Evolutionary conservation across 2,329 filamentous ascomycete species (phyloP).

Genomic region (Polychaeton citri): DNA sequence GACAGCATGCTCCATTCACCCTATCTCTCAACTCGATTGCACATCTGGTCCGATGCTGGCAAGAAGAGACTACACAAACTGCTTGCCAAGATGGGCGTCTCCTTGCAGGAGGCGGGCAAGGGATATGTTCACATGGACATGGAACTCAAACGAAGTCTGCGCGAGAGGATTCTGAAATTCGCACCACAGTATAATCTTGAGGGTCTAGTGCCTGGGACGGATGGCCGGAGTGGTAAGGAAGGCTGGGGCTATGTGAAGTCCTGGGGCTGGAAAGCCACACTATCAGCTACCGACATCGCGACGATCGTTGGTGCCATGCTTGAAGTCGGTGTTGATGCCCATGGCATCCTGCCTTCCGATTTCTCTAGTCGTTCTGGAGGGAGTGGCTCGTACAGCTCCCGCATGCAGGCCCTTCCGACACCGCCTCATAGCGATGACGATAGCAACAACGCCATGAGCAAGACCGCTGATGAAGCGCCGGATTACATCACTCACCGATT

Average conservation of each 20-base stretch:
- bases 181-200: conserved; percentile 88
- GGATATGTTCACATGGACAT: conserved; percentile 98
- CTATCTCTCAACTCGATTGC: conserved; percentile 79
- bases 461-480: conserved; percentile 19
- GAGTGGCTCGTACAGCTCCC: conserved; percentile 13
- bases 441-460: conserved; percentile 1
- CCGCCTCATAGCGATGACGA: conserved; percentile 21
- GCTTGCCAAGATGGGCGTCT: conserved; percentile 95
- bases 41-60: conserved; percentile 87
- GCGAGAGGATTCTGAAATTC: conserved; percentile 78
- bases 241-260: conserved; percentile 95
- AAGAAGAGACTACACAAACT: conserved; percentile 84
- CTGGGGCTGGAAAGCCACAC: conserved; percentile 93
- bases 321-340: conserved; percentile 54
- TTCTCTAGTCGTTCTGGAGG: conserved; percentile 1
- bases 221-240: conserved; percentile 58
- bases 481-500: conserved; percentile 39
- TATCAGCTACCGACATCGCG: conserved; percentile 88
- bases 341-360: conserved; percentile 5
- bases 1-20: conserved; percentile 98
- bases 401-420: conserved; percentile 18
- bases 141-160: conserved; percentile 77
- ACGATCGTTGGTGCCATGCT: conserved; percentile 83
- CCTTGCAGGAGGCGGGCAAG: conserved; percentile 83
- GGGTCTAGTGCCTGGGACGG: conserved; percentile 71